Percentiles rank a stretch among this genome's conserved stretches.
phyloP scores from a whole-genome alignment of 2,329 filamentous ascomycete genomes.

The Colletotrichum lindemuthianum region DNA sequence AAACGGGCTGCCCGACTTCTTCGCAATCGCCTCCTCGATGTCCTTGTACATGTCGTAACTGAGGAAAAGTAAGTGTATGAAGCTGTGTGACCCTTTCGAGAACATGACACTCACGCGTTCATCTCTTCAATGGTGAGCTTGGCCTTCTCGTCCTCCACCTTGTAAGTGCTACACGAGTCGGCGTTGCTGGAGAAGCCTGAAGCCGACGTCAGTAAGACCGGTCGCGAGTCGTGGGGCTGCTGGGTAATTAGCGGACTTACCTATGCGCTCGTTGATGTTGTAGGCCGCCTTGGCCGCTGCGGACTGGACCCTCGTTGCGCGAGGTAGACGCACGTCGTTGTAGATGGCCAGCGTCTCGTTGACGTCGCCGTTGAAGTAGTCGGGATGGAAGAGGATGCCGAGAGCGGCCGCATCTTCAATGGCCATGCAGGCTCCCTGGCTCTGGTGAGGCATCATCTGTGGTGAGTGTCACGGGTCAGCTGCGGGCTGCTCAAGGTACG shows the following conservation, averaged over 20 bases:
- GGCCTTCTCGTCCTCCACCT: slow-evolving; percentile 68
- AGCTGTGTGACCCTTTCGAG: no score
- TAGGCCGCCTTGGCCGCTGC: slow-evolving; percentile 67
- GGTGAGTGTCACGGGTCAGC: slow-evolving; percentile 18
- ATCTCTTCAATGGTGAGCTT: slow-evolving; percentile 76
- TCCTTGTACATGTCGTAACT: slow-evolving; percentile 70
- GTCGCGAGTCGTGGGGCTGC: background rate
- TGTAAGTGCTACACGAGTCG: slow-evolving; percentile 61
- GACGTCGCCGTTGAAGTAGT: slow-evolving; percentile 59
- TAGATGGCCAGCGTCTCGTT: slow-evolving; percentile 60
- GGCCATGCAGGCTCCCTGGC: slow-evolving; percentile 75
- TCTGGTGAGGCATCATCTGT: slow-evolving; percentile 66
- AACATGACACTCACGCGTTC: slow-evolving; percentile 62
- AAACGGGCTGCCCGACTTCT: slow-evolving; percentile 46
- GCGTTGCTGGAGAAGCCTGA: slow-evolving; percentile 71
- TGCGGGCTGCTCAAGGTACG: background rate
- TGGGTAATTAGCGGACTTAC: slow-evolving; percentile 46
- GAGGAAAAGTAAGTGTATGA: background rate
- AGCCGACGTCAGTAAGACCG: background rate
- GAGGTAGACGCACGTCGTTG: slow-evolving; percentile 61
- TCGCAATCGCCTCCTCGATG: slow-evolving; percentile 59
- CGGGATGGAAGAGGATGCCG: slow-evolving; percentile 67
- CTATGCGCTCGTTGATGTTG: slow-evolving; percentile 72
- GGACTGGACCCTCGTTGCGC: slow-evolving; percentile 65
- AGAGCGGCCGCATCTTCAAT: slow-evolving; percentile 73